These are phyloP conservation scores for Lachnellula subtilissima DNA, from an alignment of 2,329 filamentous ascomycete genomes.

Conservation along the genomic window DNA sequence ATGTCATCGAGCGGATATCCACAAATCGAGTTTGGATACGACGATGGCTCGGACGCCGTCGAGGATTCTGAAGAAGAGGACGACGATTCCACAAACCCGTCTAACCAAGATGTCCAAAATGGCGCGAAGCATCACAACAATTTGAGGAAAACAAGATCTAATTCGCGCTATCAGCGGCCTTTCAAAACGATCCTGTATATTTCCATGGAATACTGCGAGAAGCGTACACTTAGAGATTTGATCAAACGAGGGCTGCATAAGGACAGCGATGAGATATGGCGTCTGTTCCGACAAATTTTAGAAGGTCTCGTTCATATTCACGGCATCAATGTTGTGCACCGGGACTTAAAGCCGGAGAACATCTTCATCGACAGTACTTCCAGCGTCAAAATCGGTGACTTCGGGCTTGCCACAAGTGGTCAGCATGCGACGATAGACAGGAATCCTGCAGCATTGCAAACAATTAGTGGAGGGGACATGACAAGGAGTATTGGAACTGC, in stretches of 20 bases:
- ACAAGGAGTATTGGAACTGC: constrained; percentile 71
- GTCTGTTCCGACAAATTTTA: constrained; percentile 83
- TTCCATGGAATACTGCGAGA: constrained; percentile 98
- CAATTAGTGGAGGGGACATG: constrained; percentile 52
- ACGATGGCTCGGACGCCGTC: constrained; percentile 41
- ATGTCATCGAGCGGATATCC: constrained; percentile 81
- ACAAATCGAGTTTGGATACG: constrained; percentile 71
- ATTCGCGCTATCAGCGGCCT: constrained; percentile 41
- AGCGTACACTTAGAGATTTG: constrained; percentile 76
- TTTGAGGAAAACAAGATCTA: constrained; percentile 26
- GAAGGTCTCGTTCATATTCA: constrained; percentile 91
- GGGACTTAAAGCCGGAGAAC: constrained; percentile 95
- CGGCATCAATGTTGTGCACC: constrained; percentile 84
- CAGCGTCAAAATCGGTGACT: constrained; percentile 94
- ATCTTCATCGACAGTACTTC: constrained; percentile 90
- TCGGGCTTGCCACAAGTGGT: constrained; percentile 87
- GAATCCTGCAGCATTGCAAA: constrained; percentile 23
- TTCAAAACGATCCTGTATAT: constrained; percentile 82
- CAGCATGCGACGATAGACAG: constrained; percentile 63
- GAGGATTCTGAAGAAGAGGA: constrained; percentile 42
- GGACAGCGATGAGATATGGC: constrained; percentile 76
- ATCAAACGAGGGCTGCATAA: constrained; percentile 72
- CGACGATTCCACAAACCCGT: constrained; percentile 39
- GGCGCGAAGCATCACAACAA: constrained; percentile 14
- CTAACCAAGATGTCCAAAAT: constrained; percentile 34